phyloP scores from a whole-genome alignment of 2,329 filamentous ascomycete species.

The Lanzia echinophila region DNA sequence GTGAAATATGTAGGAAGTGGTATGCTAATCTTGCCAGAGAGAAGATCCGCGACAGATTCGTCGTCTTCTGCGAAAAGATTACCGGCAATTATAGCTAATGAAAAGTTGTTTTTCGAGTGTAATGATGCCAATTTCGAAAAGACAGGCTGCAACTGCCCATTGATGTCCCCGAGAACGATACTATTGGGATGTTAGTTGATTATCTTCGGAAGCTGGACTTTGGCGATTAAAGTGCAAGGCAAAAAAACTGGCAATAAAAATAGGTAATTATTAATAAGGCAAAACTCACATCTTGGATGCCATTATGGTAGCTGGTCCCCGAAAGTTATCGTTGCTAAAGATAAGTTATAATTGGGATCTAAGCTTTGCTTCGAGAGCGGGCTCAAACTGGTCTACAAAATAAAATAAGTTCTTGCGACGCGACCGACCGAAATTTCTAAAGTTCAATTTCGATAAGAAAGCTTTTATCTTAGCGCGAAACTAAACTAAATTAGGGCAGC shows the following conservation, averaged over 20 bases:
- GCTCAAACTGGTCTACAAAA: too few species aligned
- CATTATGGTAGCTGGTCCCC: neutral
- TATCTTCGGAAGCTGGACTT: neutral
- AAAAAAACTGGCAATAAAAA: too few species aligned
- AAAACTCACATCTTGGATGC: conserved; percentile 15
- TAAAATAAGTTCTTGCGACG: conserved; percentile 7
- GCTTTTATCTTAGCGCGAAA: conserved; percentile 8
- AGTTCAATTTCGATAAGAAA: conserved; percentile 7
- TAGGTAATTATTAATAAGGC: too few species aligned
- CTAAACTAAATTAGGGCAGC: neutral
- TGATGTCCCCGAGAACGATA: conserved; percentile 69
- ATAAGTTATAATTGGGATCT: too few species aligned
- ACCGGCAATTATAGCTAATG: conserved; percentile 76
- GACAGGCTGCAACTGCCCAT: conserved; percentile 67
- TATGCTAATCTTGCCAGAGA: conserved; percentile 65
- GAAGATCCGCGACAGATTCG: conserved; percentile 53
- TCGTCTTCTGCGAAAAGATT: conserved; percentile 71
- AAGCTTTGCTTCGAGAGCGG: too few species aligned
- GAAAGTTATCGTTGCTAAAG: too few species aligned
- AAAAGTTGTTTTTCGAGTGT: conserved; percentile 82
- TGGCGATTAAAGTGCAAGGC: neutral
- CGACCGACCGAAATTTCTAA: too few species aligned
- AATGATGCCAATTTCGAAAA: conserved; percentile 75
- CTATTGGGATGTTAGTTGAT: conserved; percentile 18
- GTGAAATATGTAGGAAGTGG: conserved; percentile 89